Percentiles rank a stretch among this genome's conserved stretches.
Evolutionary conservation across 352 stramenopile genomes (phyloP).

Genomic region (Globisporangium alternatum): DNA sequence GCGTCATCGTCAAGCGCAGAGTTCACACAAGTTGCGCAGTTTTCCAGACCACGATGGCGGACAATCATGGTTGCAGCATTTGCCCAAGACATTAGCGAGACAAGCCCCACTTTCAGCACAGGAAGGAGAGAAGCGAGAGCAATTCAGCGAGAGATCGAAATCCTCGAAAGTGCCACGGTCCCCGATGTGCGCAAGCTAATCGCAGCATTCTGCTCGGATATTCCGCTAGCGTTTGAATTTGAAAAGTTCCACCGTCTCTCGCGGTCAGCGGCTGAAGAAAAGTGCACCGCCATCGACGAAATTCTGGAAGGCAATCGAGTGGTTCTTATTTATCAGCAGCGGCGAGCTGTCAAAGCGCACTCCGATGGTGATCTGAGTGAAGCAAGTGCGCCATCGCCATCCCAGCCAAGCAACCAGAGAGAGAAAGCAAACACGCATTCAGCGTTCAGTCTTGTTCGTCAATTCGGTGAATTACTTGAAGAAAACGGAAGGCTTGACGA

Average conservation of each 20-base stretch:
- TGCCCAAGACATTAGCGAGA: not conserved
- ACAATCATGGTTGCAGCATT: slow-evolving; percentile 4
- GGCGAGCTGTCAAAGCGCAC: not conserved
- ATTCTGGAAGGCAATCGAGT: not conserved
- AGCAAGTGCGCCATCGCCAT: not conserved
- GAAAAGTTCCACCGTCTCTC: not conserved
- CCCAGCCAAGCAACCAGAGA: not conserved
- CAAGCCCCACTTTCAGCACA: not conserved
- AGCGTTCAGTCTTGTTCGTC: slow-evolving; percentile 8
- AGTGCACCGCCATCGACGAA: not conserved
- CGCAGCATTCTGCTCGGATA: slow-evolving; percentile 19
- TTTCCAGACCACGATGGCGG: not conserved
- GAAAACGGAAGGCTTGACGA: not conserved
- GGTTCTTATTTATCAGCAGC: not conserved
- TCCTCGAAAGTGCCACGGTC: slow-evolving; percentile 24
- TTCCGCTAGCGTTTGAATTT: slow-evolving; percentile 25
- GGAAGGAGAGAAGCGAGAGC: not conserved
- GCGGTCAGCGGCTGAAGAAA: not conserved
- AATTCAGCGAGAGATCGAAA: slow-evolving; percentile 15
- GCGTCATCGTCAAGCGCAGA: slow-evolving; percentile 4
- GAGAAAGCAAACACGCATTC: not conserved
- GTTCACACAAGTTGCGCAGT: slow-evolving; percentile 3
- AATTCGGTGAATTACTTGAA: slow-evolving; percentile 3
- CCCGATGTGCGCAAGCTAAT: slow-evolving; percentile 30
- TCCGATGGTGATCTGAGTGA: not conserved